phyloP scores from a whole-genome alignment of 2,329 filamentous ascomycete genomes.

The Trichoderma sp. region DNA sequence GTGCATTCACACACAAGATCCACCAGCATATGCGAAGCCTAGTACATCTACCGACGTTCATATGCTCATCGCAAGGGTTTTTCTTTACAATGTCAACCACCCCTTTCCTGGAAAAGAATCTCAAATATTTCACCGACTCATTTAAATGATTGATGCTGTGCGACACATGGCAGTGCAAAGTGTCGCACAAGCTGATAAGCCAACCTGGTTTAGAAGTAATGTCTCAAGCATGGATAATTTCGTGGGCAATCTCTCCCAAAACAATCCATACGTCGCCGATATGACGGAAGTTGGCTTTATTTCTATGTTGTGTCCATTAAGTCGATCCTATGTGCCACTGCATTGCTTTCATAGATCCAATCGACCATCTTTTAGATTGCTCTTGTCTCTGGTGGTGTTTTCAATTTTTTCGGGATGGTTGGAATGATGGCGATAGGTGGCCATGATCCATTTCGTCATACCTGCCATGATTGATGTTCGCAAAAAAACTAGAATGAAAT shows the following conservation, averaged over 20 bases:
- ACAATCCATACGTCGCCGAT: neutral
- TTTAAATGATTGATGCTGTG: neutral
- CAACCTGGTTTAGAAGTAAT: neutral
- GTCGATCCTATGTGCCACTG: neutral
- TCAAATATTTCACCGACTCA: neutral
- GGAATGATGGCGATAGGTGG: neutral
- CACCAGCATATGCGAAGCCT: neutral
- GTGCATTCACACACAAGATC: neutral
- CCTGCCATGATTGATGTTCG: neutral
- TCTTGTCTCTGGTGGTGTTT: neutral
- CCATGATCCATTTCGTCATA: neutral
- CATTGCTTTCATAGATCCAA: neutral
- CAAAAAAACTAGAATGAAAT: neutral
- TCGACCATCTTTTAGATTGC: neutral
- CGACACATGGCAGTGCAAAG: neutral
- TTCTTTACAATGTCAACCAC: neutral
- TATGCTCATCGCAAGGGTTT: neutral
- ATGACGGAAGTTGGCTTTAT: neutral
- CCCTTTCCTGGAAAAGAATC: neutral
- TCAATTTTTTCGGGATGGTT: neutral
- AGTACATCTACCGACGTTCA: neutral
- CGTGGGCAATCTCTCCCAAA: neutral
- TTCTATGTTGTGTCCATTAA: neutral
- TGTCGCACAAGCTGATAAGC: slow-evolving; percentile 5
- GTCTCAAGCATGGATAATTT: neutral